These are phyloP conservation scores for Gonium pectorale DNA, from an alignment of 139 green algal genomes.

Conservation along the genomic window DNA sequence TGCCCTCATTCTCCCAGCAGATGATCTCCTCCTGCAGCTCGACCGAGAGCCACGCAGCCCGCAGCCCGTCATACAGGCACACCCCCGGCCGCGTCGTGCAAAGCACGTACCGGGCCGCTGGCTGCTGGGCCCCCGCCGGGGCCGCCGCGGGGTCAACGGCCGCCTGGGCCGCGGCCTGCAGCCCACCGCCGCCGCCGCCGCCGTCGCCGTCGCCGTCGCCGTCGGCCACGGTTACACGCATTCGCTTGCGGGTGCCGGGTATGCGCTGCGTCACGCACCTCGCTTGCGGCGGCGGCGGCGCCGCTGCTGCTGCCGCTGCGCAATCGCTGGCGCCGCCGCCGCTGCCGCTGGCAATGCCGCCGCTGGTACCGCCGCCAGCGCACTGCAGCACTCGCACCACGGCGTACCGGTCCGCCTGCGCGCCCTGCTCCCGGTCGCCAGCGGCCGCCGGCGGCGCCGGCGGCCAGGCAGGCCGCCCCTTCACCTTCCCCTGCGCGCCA, in stretches of 20 bases:
- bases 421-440: background rate
- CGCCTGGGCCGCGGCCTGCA: background rate
- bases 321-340: background rate
- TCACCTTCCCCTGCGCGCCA: too few species aligned
- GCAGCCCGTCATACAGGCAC: background rate
- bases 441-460: background rate
- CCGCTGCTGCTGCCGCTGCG: too few species aligned
- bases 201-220: background rate
- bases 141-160: background rate
- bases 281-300: too few species aligned
- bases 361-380: background rate
- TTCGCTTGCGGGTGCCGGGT: too few species aligned
- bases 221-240: too few species aligned
- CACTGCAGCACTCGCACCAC: background rate
- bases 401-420: background rate
- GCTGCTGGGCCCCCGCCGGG: background rate
- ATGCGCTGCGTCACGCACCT: too few species aligned
- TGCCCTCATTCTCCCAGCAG: background rate
- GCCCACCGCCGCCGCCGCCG: background rate
- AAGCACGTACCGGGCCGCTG: background rate
- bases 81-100: constrained; percentile 3
- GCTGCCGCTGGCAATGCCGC: background rate
- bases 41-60: background rate
- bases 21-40: background rate
- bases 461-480: background rate